Evolutionary conservation across 2,329 filamentous ascomycete species (phyloP).

Genomic region (Tolypocladium guangdongense): DNA sequence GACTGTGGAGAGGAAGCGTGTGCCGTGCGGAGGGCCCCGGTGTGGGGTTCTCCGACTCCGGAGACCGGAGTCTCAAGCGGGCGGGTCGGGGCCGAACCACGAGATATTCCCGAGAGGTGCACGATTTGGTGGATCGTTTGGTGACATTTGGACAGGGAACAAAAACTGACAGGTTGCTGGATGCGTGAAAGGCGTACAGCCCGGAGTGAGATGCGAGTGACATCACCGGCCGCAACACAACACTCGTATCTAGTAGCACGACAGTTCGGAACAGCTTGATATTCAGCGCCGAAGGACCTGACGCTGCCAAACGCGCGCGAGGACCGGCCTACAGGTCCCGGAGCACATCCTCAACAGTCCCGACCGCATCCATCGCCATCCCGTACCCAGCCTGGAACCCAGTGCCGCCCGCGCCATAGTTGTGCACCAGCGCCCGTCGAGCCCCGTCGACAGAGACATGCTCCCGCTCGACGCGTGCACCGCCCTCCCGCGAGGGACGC

Average conservation of each 20-base stretch:
- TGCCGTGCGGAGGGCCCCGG: background rate
- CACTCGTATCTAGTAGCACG: too few species aligned
- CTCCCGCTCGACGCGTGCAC: slow-evolving; percentile 33
- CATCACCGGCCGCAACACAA: too few species aligned
- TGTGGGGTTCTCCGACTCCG: background rate
- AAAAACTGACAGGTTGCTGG: too few species aligned
- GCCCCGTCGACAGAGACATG: slow-evolving; percentile 11
- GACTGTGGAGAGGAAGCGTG: too few species aligned
- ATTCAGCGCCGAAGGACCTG: too few species aligned
- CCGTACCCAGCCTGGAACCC: slow-evolving; percentile 33
- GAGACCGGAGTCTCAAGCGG: too few species aligned
- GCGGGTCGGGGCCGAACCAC: background rate
- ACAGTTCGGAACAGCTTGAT: too few species aligned
- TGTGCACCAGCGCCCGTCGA: slow-evolving; percentile 22
- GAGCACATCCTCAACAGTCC: slow-evolving; percentile 16
- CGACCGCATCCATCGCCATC: slow-evolving; percentile 25
- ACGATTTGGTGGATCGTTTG: too few species aligned
- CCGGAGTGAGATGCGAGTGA: too few species aligned
- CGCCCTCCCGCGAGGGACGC: slow-evolving; percentile 27
- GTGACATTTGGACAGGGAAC: too few species aligned
- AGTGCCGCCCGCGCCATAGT: slow-evolving; percentile 34
- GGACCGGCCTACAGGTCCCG: slow-evolving; percentile 1
- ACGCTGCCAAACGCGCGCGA: background rate
- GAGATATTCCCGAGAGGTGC: background rate
- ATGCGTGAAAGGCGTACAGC: too few species aligned